These are phyloP conservation scores for Fusarium albosuccineum DNA, from an alignment of 2,329 filamentous ascomycete species.

Conservation along the genomic window DNA sequence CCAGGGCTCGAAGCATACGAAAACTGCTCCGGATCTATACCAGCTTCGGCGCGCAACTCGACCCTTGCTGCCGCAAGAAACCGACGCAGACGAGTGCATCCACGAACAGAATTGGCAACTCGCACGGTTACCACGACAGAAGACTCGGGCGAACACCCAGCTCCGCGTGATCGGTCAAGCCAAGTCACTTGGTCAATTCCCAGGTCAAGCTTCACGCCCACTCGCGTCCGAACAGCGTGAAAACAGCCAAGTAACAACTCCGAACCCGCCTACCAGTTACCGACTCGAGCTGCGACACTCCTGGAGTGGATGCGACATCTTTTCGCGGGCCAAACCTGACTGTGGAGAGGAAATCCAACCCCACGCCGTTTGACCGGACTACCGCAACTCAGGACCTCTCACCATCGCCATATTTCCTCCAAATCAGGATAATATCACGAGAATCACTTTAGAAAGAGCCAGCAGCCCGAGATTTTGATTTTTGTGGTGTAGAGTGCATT, in stretches of 20 bases:
- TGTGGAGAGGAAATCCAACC: constrained; percentile 24
- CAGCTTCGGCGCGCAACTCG: not conserved
- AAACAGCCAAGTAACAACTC: not conserved
- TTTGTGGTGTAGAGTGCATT: constrained; percentile 14
- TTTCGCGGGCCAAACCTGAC: constrained; percentile 13
- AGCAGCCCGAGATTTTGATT: not conserved
- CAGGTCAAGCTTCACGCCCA: not conserved
- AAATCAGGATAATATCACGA: not conserved
- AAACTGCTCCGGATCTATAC: not conserved
- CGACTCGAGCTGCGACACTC: not conserved
- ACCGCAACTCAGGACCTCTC: constrained; percentile 1
- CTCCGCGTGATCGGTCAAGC: not conserved
- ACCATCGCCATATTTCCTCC: not conserved
- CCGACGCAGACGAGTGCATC: not conserved
- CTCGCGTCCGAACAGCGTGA: not conserved
- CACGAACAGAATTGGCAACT: not conserved
- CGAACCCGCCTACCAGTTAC: not conserved
- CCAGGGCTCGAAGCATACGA: not conserved
- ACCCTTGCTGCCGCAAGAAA: not conserved
- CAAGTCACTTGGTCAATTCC: too few relatives aligned
- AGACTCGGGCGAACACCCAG: not conserved
- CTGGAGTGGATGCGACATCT: constrained; percentile 12
- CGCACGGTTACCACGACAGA: not conserved
- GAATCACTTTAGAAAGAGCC: not conserved
- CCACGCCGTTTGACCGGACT: constrained; percentile 11